phyloP scores from a whole-genome alignment of 2,329 filamentous ascomycete genomes.

The Trematosphaeria pertusa region DNA sequence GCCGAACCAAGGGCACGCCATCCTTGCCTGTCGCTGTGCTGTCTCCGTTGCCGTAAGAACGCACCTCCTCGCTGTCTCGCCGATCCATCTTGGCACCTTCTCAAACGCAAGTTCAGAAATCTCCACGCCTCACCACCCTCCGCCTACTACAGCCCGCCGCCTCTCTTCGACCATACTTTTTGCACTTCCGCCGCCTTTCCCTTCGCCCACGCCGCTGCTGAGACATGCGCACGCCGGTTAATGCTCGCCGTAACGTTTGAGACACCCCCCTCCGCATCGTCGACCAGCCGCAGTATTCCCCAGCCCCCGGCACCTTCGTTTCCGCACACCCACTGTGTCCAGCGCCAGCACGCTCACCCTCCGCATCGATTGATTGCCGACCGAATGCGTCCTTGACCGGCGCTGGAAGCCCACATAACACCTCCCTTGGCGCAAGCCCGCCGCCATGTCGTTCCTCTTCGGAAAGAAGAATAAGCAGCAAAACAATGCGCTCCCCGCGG shows the following conservation, averaged over 20 bases:
- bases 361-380: constrained; percentile 16
- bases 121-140: neutral
- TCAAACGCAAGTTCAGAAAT: neutral
- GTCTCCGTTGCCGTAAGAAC: neutral
- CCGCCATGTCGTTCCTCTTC: constrained; percentile 61
- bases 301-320: constrained; percentile 18
- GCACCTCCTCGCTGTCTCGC: no score
- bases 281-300: constrained; percentile 15
- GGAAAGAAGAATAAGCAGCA: constrained; percentile 54
- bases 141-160: neutral
- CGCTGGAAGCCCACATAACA: constrained; percentile 29
- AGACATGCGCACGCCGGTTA: constrained; percentile 5
- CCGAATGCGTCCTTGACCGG: constrained; percentile 44
- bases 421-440: constrained; percentile 26
- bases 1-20: neutral
- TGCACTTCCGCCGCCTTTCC: neutral
- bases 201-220: neutral
- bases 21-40: neutral
- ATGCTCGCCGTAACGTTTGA: constrained; percentile 4
- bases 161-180: neutral
- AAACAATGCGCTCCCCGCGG: constrained; percentile 57
- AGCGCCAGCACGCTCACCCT: constrained; percentile 13
- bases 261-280: constrained; percentile 6
- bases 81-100: neutral
- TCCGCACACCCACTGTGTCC: constrained; percentile 8